These are phyloP conservation scores for Picea sitchensis DNA, from an alignment of 75 land plant genomes.

Conservation along the genomic window DNA sequence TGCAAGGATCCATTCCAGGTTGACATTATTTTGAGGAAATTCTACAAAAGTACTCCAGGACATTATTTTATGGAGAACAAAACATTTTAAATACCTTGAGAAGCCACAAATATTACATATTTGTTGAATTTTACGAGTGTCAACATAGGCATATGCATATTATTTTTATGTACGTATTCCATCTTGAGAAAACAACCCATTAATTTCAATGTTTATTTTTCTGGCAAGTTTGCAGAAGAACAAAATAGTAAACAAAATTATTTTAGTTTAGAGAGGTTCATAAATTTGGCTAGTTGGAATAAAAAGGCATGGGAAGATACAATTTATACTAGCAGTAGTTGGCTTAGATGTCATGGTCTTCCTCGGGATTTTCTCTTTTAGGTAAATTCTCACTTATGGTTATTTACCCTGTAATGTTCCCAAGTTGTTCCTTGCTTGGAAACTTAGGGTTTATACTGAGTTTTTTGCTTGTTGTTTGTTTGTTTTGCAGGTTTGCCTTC, in stretches of 20 bases:
- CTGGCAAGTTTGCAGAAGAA: slow-evolving; percentile 36
- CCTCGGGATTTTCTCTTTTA: slow-evolving; percentile 70
- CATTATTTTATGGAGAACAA: background rate
- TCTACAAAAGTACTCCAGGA: background rate
- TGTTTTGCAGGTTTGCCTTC: too few relatives aligned
- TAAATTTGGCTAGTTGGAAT: slow-evolving; percentile 86
- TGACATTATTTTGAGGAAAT: background rate
- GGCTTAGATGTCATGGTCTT: slow-evolving; percentile 93
- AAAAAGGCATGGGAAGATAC: slow-evolving; percentile 67
- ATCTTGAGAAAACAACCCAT: slow-evolving; percentile 82
- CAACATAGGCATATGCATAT: slow-evolving; percentile 60
- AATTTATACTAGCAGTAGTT: slow-evolving; percentile 28
- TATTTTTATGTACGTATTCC: slow-evolving; percentile 67
- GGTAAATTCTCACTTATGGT: slow-evolving; percentile 31
- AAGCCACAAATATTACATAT: slow-evolving; percentile 56
- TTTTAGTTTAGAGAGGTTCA: slow-evolving; percentile 53
- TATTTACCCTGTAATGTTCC: background rate
- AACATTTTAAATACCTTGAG: background rate
- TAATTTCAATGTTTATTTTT: slow-evolving; percentile 65
- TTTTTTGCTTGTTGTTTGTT: too few relatives aligned
- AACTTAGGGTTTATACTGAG: too few relatives aligned
- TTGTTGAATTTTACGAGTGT: slow-evolving; percentile 86
- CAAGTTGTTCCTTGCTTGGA: too few relatives aligned
- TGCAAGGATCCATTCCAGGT: background rate
- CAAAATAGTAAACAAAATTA: slow-evolving; percentile 14